Conservation (phyloP, 371 early-diverging fungal genomes). For the Phascolomyces articulosus region DNA sequence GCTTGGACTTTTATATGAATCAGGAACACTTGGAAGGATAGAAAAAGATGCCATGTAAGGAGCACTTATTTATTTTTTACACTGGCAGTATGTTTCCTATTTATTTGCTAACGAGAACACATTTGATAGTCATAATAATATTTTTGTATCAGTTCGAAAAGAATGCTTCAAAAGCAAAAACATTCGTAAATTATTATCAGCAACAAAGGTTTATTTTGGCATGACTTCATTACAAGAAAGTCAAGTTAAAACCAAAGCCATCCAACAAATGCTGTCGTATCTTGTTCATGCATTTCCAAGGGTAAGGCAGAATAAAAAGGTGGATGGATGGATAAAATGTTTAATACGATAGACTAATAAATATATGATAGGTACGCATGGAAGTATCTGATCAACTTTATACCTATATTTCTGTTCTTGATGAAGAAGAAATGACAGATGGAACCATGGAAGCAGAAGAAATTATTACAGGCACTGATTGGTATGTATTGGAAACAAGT, state of each 20-base stretch:
- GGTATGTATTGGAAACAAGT: conserved; percentile 32
- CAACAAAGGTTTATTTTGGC: conserved; percentile 56
- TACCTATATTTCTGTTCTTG: conserved; percentile 41
- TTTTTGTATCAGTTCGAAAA: conserved; percentile 31
- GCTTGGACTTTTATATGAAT: conserved; percentile 66
- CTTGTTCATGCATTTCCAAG: conserved; percentile 57
- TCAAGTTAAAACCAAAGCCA: conserved; percentile 36
- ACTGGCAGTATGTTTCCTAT: too few relatives aligned
- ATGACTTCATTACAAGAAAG: conserved; percentile 28
- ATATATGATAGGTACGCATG: conserved; percentile 41
- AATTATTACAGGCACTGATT: conserved; percentile 48
- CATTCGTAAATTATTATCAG: conserved; percentile 45
- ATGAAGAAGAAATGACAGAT: conserved; percentile 31
- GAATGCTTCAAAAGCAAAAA: conserved; percentile 45
- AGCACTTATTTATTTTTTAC: too few relatives aligned
- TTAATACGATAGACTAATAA: neutral
- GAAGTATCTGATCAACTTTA: conserved; percentile 56
- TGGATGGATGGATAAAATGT: neutral
- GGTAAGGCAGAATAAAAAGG: conserved; percentile 25
- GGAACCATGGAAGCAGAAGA: conserved; percentile 44
- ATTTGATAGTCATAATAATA: conserved; percentile 38
- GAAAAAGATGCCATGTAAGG: conserved; percentile 39
- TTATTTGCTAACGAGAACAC: too few relatives aligned
- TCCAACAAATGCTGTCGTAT: conserved; percentile 51
- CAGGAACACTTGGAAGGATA: conserved; percentile 47